phyloP scores from a whole-genome alignment of 2,329 filamentous ascomycete genomes.

The Epichloe sp. region DNA sequence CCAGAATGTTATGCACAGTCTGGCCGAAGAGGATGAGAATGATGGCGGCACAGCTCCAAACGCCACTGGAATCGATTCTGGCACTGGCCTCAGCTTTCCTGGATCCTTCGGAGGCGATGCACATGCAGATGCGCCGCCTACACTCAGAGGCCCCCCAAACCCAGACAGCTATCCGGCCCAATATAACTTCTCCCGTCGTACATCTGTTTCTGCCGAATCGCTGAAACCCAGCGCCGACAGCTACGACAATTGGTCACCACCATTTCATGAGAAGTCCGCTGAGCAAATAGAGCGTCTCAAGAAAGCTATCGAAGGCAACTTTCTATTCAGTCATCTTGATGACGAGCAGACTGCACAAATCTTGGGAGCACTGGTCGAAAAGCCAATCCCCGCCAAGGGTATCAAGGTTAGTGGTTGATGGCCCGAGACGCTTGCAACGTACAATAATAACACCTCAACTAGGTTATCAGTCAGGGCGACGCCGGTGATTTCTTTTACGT shows the following conservation, averaged over 20 bases:
- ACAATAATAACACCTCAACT: slow-evolving; percentile 17
- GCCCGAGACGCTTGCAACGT: background rate
- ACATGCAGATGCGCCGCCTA: slow-evolving; percentile 30
- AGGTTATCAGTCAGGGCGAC: slow-evolving; percentile 93
- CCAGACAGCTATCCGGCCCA: slow-evolving; percentile 71
- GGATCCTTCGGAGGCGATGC: slow-evolving; percentile 42
- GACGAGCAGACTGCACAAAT: slow-evolving; percentile 85
- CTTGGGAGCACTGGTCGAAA: slow-evolving; percentile 82
- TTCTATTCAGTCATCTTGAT: slow-evolving; percentile 86
- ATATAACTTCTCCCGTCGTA: slow-evolving; percentile 87
- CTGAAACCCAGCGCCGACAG: slow-evolving; percentile 75
- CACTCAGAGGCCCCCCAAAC: slow-evolving; percentile 38
- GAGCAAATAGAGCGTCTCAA: slow-evolving; percentile 74
- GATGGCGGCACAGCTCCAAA: slow-evolving; percentile 55
- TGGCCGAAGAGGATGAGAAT: slow-evolving; percentile 75
- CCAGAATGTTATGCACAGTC: slow-evolving; percentile 34
- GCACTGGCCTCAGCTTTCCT: slow-evolving; percentile 31
- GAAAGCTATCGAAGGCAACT: slow-evolving; percentile 74
- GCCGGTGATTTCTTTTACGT: slow-evolving; percentile 97
- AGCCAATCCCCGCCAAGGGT: slow-evolving; percentile 84
- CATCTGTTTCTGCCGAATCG: slow-evolving; percentile 93
- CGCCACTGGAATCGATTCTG: slow-evolving; percentile 25
- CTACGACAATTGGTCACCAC: slow-evolving; percentile 83
- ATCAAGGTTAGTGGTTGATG: slow-evolving; percentile 41
- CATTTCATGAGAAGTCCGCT: slow-evolving; percentile 65